A percentile compares a stretch with the other conserved stretches of the same genome.
These are phyloP conservation scores for Fusarium graminum DNA, from an alignment of 2,329 filamentous ascomycete genomes.

Conservation along the genomic window DNA sequence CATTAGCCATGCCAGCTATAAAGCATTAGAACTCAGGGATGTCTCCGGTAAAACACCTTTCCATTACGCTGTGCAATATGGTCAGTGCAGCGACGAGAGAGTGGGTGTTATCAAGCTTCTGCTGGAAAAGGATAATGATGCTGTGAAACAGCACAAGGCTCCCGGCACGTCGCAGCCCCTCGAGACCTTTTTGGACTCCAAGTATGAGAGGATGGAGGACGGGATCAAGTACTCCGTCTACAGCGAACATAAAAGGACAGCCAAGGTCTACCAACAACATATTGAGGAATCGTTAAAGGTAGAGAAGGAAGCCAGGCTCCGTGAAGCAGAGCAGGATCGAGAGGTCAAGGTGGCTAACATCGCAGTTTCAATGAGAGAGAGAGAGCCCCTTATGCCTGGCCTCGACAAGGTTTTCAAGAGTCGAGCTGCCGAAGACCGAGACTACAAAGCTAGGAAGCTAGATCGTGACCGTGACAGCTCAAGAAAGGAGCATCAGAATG, in stretches of 20 bases:
- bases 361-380: neutral
- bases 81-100: neutral
- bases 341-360: neutral
- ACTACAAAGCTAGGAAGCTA: neutral
- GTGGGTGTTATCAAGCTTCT: neutral
- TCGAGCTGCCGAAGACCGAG: neutral
- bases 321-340: neutral
- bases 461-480: neutral
- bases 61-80: neutral
- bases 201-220: neutral
- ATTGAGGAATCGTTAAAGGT: neutral
- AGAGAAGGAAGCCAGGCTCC: neutral
- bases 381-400: neutral
- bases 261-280: neutral
- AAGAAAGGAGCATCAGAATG: neutral
- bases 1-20: neutral
- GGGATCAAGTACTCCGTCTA: neutral
- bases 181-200: neutral
- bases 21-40: neutral
- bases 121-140: neutral
- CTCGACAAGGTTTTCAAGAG: neutral
- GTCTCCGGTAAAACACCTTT: neutral
- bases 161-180: neutral
- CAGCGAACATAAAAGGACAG: neutral
- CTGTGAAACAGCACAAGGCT: neutral